Evolutionary conservation across 2,329 filamentous ascomycete species (phyloP), one percentile per base, ranked within the genome.

Genomic region (Botrytis aclada): DNA sequence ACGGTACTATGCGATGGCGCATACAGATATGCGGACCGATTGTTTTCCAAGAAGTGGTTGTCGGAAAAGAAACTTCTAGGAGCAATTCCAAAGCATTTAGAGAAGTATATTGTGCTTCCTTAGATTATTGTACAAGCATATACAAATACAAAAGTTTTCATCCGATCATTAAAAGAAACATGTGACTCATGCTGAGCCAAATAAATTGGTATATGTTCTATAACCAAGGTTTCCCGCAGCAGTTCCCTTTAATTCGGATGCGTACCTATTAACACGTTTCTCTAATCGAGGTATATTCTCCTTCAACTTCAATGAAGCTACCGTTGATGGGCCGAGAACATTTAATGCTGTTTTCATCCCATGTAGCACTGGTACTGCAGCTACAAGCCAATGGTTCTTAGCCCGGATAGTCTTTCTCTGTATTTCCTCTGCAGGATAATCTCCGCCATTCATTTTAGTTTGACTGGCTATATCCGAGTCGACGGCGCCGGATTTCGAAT

Each of bases 1-100:
- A 99, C 96, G 1, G 88, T 98, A 73, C 87, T 99, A 62, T 97
- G 94, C 80, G 96, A 99, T 81, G 96, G 96, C 74, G 96, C 96
- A n/a, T 98, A 99, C 81, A 86, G 96, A 80, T 99, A 99, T 82
- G 96, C 96, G 8, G 96, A 99, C 76, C 87, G 96, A 51, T 82
- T 99, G 75, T 99, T 99, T 84, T 97, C 93, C 63, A 89, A 89
- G 82, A 95, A 92, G 82, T 99, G 96, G 96, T 84, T 99, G 77
- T 87, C 90, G 82, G 89, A 90, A 80, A 99, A 98, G 89, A 92
- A 92, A 73, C 84, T 99, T 76, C 82, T 96, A 63, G 88, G 85
- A 41, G 91, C 94, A 61, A 91, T 99, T 81, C 96, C 96, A 10
- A 88, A 93, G 84, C 90, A 93, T 81, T 83, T 98, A 81, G 89